Base-by-base conservation (phyloP, 495 filamentous ascomycete species). In the Zalerion maritima region DNA sequence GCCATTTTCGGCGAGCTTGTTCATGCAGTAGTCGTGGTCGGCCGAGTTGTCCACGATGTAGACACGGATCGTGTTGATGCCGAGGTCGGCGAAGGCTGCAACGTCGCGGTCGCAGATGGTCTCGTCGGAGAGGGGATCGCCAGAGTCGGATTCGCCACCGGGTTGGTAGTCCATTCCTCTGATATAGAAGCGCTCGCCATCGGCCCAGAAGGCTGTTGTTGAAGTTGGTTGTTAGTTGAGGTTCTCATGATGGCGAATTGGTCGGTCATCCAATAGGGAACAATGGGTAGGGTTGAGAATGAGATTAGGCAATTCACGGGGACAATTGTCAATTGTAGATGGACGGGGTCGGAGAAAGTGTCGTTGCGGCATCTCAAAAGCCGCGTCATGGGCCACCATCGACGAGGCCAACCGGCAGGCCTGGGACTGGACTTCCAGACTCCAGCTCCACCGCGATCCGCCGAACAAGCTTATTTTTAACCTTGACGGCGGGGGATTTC, bases 161-260 rank as follows among this genome's bases (percentile, higher is more conserved):
- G 86, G 86, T 52, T 94, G 86, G 57, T 92, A 94, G 64, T 94
- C 87, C 39, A 96, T 75, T 49, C 87, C 87, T 24, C 84, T 80
- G 29, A 96, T 72, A 52, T 94, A 94, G 70, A 93, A 96, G 36
- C 87, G 76, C 7, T 73, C 53, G 37, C 69, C 53, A 33, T 81
- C 84, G 43, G 78, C 66, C 64, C 85, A 94, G 69, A 94, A 94
- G 29, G 87, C 84, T 78, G 41, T 19, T 11, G 6, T 8, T 14
- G 3, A 28, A 20, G 10, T 1, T 12, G 8, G 3, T 4, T 39
- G 40, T 57, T 39, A 58, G 42, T 29, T 17, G 22, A 3, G 26
- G 24, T 24, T 26, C 8, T 14, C 10, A 24, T 9, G 9, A n/a
- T n/a, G n/a, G n/a, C n/a, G n/a, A n/a, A n/a, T n/a, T n/a, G n/a